Base-by-base conservation (phyloP, 1,139 yeast species). In the Yamadazyma sp. region DNA sequence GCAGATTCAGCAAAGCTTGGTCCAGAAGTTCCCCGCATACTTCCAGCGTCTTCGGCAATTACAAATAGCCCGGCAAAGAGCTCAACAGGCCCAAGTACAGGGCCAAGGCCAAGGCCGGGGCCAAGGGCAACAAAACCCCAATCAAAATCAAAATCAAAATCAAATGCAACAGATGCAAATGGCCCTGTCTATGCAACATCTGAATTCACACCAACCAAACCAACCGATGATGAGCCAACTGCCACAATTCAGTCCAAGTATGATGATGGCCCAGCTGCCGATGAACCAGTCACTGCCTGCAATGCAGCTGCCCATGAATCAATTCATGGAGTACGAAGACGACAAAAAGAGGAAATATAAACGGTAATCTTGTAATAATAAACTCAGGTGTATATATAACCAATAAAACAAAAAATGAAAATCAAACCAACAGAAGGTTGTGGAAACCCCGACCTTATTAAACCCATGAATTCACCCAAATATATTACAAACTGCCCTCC, bases 41-140 rank as follows among this genome's bases (percentile, higher is more conserved):
- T 72, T 72, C 56, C 75, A 71, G 43, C 58, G 73, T 37, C 59
- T 72, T 33, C 58, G 72, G 24, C 75, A 69, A 40, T 61, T 67
- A 31, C 77, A 71, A 47, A 41, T 68, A 31, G 55, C 66, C 32
- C 74, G 69, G 39, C 74, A 66, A 39, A 67, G 64, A 40, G 56
- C 66, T 36, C 58, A 59, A 33, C 64, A 58, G 40, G n/a, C 22
- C 22, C 52, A 48, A 34, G 52, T 50, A 30, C 45, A 39, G 31
- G 27, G 38, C n/a, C 42, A 35, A 22, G 33, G 20, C 12, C 22
- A 20, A 20, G 22, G 8, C 8, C 22, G 8, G 22, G 22, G 22
- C 22, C 22, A 20, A 20, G n/a, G n/a, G n/a, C 22, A 20, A 20
- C 17, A 25, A 3, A 22, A 24, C 9, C 14, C 9, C 17, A 25